phyloP scores from a whole-genome alignment of 306 rosid genomes.

The cucumber (Cucumis sativus) region Cucumber_9930_V3 NC_026657.2:39839001-39839500 shows the following conservation, averaged over 20 bases:
- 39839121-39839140: not conserved
- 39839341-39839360: conserved; percentile 19
- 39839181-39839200: conserved; percentile 33
- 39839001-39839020: not conserved
- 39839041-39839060: not conserved
- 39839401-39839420: conserved; percentile 7
- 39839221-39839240: conserved; percentile 1
- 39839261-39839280: conserved; percentile 33
- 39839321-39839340: conserved; percentile 9
- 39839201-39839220: conserved; percentile 5
- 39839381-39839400: conserved; percentile 5
- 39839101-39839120: not conserved
- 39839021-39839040: not conserved
- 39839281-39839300: conserved; percentile 12
- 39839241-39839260: conserved; percentile 20
- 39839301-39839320: conserved; percentile 11
- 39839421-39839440: conserved; percentile 6
- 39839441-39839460: conserved; percentile 9
- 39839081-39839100: not conserved
- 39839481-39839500: conserved; percentile 3
- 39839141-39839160: not conserved
- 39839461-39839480: conserved; percentile 13
- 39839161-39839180: conserved; percentile 28
- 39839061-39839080: not conserved
- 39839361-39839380: not conserved